These are phyloP conservation scores for Backusella mclennaniae DNA, from an alignment of 192 early-diverging fungal species.

Conservation along the genomic window DNA sequence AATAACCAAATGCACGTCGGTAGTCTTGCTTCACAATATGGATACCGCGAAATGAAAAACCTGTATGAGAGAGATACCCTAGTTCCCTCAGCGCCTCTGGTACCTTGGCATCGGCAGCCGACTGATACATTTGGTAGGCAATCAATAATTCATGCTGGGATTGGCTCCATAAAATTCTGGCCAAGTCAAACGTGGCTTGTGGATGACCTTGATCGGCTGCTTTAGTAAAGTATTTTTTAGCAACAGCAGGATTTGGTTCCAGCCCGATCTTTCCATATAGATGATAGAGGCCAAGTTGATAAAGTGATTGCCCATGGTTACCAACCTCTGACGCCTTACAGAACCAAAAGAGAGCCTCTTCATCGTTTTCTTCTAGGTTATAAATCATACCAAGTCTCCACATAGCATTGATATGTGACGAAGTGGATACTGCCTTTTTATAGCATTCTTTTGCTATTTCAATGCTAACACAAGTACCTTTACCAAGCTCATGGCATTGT, in stretches of 20 bases:
- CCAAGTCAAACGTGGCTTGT: conserved; percentile 22
- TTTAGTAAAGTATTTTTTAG: conserved; percentile 19
- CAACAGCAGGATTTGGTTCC: conserved; percentile 13
- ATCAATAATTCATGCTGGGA: conserved; percentile 3
- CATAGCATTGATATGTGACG: conserved; percentile 14
- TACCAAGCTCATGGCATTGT: conserved; percentile 33
- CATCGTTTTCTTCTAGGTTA: neutral
- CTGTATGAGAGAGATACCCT: conserved; percentile 29
- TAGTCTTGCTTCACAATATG: conserved; percentile 30
- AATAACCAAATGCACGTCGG: conserved; percentile 25
- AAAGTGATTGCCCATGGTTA: conserved; percentile 13
- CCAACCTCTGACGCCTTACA: conserved; percentile 25
- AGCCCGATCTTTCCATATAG: conserved; percentile 20
- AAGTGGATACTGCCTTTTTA: neutral
- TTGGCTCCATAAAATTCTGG: conserved; percentile 16
- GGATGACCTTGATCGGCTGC: conserved; percentile 21
- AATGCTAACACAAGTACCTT: conserved; percentile 10
- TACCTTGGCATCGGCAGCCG: conserved; percentile 19
- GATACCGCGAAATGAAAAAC: conserved; percentile 3
- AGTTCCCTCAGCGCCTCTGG: conserved; percentile 20
- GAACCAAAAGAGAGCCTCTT: conserved; percentile 26
- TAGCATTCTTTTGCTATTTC: conserved; percentile 24
- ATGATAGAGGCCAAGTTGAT: conserved; percentile 27
- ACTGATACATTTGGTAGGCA: conserved; percentile 11
- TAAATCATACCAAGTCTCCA: conserved; percentile 15